phyloP scores from a whole-genome alignment of 1,139 yeast genomes.

The Sugiyamaella pinicola region DNA sequence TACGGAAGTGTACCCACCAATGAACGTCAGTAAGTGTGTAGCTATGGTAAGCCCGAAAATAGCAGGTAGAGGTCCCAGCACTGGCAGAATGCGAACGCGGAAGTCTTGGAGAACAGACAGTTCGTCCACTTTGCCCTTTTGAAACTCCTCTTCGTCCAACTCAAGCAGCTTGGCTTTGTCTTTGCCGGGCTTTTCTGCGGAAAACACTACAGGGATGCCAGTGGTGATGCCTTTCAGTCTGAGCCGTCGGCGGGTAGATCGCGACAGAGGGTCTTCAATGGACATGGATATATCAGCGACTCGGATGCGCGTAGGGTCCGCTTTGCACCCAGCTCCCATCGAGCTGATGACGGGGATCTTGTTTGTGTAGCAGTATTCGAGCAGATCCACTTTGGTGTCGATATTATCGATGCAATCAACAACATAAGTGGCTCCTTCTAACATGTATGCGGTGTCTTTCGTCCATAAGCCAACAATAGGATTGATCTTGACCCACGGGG shows the following conservation, averaged over 20 bases:
- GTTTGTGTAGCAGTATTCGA: constrained; percentile 67
- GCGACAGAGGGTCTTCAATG: constrained; percentile 92
- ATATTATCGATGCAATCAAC: constrained; percentile 96
- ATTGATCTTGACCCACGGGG: constrained; percentile 90
- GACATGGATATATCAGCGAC: constrained; percentile 76
- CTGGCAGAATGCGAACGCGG: constrained; percentile 91
- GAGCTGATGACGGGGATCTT: constrained; percentile 63
- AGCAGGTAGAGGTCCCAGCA: constrained; percentile 94
- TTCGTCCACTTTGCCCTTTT: constrained; percentile 83
- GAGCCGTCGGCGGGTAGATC: constrained; percentile 80
- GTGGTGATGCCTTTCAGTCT: constrained; percentile 72
- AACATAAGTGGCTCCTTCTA: constrained; percentile 59
- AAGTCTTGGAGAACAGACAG: constrained; percentile 84
- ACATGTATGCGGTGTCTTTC: constrained; percentile 57
- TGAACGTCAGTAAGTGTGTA: constrained; percentile 73
- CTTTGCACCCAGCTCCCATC: constrained; percentile 95
- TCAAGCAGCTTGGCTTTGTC: constrained; percentile 86
- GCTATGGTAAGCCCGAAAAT: constrained; percentile 91
- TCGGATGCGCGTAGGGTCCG: constrained; percentile 81
- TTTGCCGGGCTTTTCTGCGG: constrained; percentile 96
- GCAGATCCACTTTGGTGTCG: constrained; percentile 88
- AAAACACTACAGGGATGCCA: constrained; percentile 85
- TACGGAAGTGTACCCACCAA: constrained; percentile 82
- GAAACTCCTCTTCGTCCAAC: constrained; percentile 73
- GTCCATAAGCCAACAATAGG: constrained; percentile 79